These are phyloP conservation scores for Fusarium decemcellulare DNA, from an alignment of 2,329 filamentous ascomycete species.

Conservation along the genomic window DNA sequence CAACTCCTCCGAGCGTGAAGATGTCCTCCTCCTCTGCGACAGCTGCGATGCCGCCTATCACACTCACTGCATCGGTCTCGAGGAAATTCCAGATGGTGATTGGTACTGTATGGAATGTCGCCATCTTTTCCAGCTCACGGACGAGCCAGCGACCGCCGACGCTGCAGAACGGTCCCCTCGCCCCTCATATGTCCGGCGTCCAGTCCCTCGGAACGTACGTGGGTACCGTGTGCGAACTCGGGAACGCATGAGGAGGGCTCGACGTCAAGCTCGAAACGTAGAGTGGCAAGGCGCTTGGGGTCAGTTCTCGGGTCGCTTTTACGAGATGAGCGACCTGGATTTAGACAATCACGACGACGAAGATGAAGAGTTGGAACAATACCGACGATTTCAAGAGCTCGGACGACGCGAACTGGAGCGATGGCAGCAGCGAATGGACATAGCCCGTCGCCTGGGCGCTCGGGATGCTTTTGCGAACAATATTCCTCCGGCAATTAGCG, in stretches of 20 bases:
- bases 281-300: slow-evolving; percentile 94
- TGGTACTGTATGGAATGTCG: slow-evolving; percentile 95
- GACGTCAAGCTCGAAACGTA: slow-evolving; percentile 77
- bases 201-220: slow-evolving; percentile 51
- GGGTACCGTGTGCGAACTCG: slow-evolving; percentile 66
- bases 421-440: slow-evolving; percentile 88
- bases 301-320: slow-evolving; percentile 72
- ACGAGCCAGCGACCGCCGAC: slow-evolving; percentile 52
- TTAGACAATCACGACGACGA: slow-evolving; percentile 63
- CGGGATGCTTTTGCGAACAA: slow-evolving; percentile 78
- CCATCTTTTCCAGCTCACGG: slow-evolving; percentile 60
- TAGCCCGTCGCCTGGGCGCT: slow-evolving; percentile 85
- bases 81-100: slow-evolving; percentile 79
- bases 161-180: slow-evolving; percentile 52
- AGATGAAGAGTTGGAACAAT: slow-evolving; percentile 79
- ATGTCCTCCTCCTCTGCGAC: slow-evolving; percentile 90
- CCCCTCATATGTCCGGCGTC: slow-evolving; percentile 49
- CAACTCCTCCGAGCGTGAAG: slow-evolving; percentile 83
- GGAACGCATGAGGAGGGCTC: slow-evolving; percentile 68
- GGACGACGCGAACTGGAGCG: slow-evolving; percentile 75
- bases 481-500: slow-evolving; percentile 70
- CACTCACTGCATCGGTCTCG: slow-evolving; percentile 90
- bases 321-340: slow-evolving; percentile 66
- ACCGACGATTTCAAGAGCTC: slow-evolving; percentile 66
- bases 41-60: slow-evolving; percentile 92